Evolutionary conservation across 2,329 filamentous ascomycete species (phyloP).

Genomic region (Colletotrichum sp.): DNA sequence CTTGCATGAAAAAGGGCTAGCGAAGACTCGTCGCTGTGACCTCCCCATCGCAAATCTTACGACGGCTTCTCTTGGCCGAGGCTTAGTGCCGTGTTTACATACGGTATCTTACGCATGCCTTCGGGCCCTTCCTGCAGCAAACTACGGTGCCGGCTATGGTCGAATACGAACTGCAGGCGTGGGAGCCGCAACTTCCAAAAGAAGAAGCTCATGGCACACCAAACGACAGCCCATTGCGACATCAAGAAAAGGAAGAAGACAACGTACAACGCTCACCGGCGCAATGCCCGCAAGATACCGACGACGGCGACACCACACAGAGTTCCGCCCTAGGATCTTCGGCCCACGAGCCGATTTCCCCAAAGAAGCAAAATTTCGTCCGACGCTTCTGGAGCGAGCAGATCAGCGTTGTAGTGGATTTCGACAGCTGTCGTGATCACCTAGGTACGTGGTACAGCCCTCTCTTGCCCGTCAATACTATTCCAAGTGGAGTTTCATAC

Average conservation of each 20-base stretch:
- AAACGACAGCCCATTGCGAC: not conserved
- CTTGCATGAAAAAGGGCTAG: not conserved
- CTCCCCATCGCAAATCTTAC: not conserved
- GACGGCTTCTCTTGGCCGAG: not conserved
- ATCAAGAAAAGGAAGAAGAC: not conserved
- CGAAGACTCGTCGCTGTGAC: not conserved
- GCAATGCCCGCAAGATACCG: not conserved
- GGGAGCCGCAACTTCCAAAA: not conserved
- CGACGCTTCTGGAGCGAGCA: conserved; percentile 51
- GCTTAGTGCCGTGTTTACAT: not conserved
- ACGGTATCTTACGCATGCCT: not conserved
- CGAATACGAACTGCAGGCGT: not conserved
- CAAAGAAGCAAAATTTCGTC: conserved; percentile 2
- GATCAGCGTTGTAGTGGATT: conserved; percentile 54
- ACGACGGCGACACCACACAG: not conserved
- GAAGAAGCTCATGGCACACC: not conserved
- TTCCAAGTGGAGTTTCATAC: not conserved
- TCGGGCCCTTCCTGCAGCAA: not conserved
- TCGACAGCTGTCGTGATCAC: conserved; percentile 58
- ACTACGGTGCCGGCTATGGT: not conserved
- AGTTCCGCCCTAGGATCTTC: not conserved
- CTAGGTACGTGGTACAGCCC: conserved; percentile 48
- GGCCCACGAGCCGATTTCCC: not conserved
- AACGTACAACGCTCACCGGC: not conserved
- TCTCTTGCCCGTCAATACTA: not conserved